Base-by-base conservation (phyloP, 768 basidiomycete species). In the Cystofilobasidium bisporidii region DNA sequence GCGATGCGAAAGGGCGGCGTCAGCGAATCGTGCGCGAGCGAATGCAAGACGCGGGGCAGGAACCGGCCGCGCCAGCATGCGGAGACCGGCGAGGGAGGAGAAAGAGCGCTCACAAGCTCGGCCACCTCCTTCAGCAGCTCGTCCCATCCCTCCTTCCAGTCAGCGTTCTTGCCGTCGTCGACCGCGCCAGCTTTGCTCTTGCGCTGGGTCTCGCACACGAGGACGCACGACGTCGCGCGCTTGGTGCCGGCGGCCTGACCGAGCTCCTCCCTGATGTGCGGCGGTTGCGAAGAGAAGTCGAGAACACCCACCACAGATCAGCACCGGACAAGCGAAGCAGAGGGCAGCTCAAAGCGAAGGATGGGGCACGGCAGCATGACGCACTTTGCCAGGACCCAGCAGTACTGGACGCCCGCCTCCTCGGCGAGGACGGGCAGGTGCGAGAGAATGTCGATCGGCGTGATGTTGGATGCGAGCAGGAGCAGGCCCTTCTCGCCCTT, bases 401-500 rank as follows among this genome's bases (percentile, higher is more conserved):
- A 72, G 68, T 76, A 78, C 70, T 76, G 75, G 26, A 78, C 76
- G 64, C 76, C 76, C 14, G 91, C 87, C 76, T 99, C 96, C 80
- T 99, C 96, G 57, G 89, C 87, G 75, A 99, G 81, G 14, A 97
- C 81, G 8, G 96, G 96, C 61, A 99, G 81, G 79, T 98, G 96
- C 40, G 93, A 93, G 73, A 98, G 92, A 72, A 99, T 96, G 79
- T 99, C 96, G 74, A 98, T 87, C 15, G 96, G 96, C 69, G 89
- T 94, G 76, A 98, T 98, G 78, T 98, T 94, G 45, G 88, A 92
- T 5, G 96, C 96, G 68, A 99, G 85, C 66, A 99, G 80, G 36
- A 99, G 83, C 40, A 99, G 80, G 26, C 96, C 96, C 81, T 89
- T 91, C 77, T 98, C 94, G 67, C 93, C 93, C 76, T 99, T 99